Conservation (phyloP, 2,329 filamentous ascomycete genomes). For the Colletotrichum salicis region DNA sequence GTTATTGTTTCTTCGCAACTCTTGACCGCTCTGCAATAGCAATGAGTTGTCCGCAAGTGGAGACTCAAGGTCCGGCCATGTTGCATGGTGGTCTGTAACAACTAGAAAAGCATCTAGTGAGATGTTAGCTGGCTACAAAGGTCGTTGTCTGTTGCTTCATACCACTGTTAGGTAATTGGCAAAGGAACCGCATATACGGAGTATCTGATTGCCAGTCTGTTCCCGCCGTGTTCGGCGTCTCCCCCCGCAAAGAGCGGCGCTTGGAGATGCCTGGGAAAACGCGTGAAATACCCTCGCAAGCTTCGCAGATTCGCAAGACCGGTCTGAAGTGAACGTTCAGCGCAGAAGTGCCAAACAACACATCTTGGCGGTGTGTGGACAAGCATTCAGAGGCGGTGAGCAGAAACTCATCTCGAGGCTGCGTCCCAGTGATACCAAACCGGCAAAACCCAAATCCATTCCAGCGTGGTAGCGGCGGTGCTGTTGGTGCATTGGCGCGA, state of each 20-base stretch:
- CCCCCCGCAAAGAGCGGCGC: not conserved
- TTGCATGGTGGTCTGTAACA: slow-evolving; percentile 10
- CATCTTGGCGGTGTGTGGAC: not conserved
- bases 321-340: not conserved
- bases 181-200: not conserved
- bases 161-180: not conserved
- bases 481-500: not conserved
- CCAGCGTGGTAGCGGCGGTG: not conserved
- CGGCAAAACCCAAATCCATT: slow-evolving; percentile 2
- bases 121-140: not conserved
- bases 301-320: not conserved
- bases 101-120: not conserved
- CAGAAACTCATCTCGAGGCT: slow-evolving; percentile 2
- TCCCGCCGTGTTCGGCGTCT: not conserved
- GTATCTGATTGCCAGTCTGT: not conserved
- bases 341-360: not conserved
- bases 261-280: slow-evolving; percentile 1
- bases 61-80: slow-evolving; percentile 12
- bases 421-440: not conserved
- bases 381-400: slow-evolving; percentile 10
- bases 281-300: not conserved
- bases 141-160: not conserved
- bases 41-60: not conserved
- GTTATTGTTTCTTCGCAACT: not conserved
- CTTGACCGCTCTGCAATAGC: not conserved